These are phyloP conservation scores for Alternaria triticimaculans DNA, from an alignment of 2,329 filamentous ascomycete genomes.

Conservation along the genomic window DNA sequence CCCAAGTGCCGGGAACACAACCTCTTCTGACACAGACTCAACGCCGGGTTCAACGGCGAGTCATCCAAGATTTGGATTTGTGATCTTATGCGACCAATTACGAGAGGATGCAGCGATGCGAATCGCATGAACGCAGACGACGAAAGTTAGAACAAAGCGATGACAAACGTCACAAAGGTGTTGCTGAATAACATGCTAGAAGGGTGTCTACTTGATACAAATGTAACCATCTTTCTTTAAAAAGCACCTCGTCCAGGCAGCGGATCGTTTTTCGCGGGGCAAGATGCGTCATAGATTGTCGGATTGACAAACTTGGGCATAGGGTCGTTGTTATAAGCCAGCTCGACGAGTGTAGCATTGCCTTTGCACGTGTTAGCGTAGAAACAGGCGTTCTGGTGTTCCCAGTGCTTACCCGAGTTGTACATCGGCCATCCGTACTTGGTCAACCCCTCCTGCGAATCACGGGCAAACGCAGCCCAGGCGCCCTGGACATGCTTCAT, in stretches of 20 bases:
- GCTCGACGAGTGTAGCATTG: conserved; percentile 26
- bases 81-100: not conserved
- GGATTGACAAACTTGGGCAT: conserved; percentile 27
- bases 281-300: conserved; percentile 26
- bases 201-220: not conserved
- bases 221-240: conserved; percentile 6
- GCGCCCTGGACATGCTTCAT: conserved; percentile 36
- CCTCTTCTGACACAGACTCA: not conserved
- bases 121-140: not conserved
- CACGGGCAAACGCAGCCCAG: conserved; percentile 44
- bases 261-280: conserved; percentile 32
- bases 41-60: not conserved
- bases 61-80: not conserved
- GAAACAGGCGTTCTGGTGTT: not conserved
- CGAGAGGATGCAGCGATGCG: not conserved
- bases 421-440: conserved; percentile 44
- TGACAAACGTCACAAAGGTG: not conserved
- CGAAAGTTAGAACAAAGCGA: not conserved
- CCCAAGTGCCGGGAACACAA: not conserved
- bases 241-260: conserved; percentile 33
- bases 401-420: conserved; percentile 15
- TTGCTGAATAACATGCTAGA: not conserved
- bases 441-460: conserved; percentile 38
- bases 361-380: conserved; percentile 2
- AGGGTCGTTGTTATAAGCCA: conserved; percentile 29